Base-by-base conservation (phyloP, 257 asterid genomes). In the Lithospermum erythrorhizon region DNA sequence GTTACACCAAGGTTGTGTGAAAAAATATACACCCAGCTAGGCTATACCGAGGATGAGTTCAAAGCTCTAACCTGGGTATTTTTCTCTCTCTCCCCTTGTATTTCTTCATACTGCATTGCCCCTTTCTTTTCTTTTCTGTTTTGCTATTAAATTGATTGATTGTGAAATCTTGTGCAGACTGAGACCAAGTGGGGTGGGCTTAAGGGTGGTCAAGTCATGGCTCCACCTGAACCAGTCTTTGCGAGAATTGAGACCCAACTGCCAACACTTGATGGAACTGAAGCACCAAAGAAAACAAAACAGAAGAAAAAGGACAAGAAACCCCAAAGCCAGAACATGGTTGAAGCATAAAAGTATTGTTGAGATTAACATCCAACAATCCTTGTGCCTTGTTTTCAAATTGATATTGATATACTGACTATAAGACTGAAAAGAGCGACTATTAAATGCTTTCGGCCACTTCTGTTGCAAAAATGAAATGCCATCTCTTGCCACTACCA, bases 141-240 rank as follows among this genome's bases (percentile, higher is more conserved):
- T 41, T 41, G 49, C 49, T 41, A 41, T 41, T 10, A 20, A 41
- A 29, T 65, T 65, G 65, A 57, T 27, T 45, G 21, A 19, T 16
- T 74, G 9, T 58, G 18, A 61, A 47, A 59, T 54, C 56, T 75
- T 35, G 70, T 65, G 74, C 94, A 87, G 98, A 73, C 72, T 56
- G 95, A 87, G 49, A 79, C 96, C 7, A 83, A 66, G 52, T 90
- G 98, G 96, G 98, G 98, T 4, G 95, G 94, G 69, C 77, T 90
- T 65, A 85, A 79, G 76, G 77, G 67, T 7, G 98, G 98, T 58
- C 94, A 82, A 27, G 69, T 82, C 59, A 79, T 75, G 73, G 93
- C 88, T 55, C 75, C 74, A 73, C 90, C 98, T 21, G 75, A 61
- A 15, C 98, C 98, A 1, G 80, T 90, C 27, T 91, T 91, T 56